These are phyloP conservation scores for Zoysia pacifica DNA, from an alignment of 176 grass and related monocot species.

Conservation along the genomic window DNA sequence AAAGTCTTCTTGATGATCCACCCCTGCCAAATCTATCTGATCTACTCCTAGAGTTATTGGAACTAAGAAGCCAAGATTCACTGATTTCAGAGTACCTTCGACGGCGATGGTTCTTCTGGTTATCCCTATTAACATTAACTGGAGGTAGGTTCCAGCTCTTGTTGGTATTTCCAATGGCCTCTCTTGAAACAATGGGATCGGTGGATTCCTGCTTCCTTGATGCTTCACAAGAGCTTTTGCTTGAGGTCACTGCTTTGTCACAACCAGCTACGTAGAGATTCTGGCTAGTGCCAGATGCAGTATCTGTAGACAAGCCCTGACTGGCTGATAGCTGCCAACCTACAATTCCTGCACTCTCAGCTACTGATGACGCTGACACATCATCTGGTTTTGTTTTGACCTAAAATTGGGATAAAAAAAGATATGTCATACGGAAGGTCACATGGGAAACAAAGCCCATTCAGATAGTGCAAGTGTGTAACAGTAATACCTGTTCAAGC, in stretches of 20 bases:
- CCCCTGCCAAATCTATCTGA: slow-evolving; percentile 47
- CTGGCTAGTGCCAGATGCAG: slow-evolving; percentile 29
- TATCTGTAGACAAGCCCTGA: slow-evolving; percentile 28
- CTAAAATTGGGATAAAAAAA: slow-evolving; percentile 13
- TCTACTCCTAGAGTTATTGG: slow-evolving; percentile 48
- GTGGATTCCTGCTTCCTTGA: slow-evolving; percentile 47
- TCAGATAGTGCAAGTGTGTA: neutral
- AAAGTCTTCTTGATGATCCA: slow-evolving; percentile 50
- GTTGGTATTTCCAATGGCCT: slow-evolving; percentile 37
- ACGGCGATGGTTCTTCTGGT: slow-evolving; percentile 40
- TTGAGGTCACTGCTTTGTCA: slow-evolving; percentile 22
- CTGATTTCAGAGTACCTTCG: slow-evolving; percentile 44
- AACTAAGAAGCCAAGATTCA: slow-evolving; percentile 60
- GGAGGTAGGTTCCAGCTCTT: slow-evolving; percentile 43
- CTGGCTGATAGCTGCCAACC: slow-evolving; percentile 36
- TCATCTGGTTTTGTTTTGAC: slow-evolving; percentile 27
- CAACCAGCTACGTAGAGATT: slow-evolving; percentile 27
- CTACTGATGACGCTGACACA: slow-evolving; percentile 3
- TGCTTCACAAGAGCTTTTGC: slow-evolving; percentile 26
- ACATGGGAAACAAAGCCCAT: slow-evolving; percentile 15
- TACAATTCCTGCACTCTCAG: slow-evolving; percentile 20
- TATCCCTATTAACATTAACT: slow-evolving; percentile 43
- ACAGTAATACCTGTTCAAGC: slow-evolving; percentile 43
- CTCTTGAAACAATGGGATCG: slow-evolving; percentile 43
- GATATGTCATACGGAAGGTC: slow-evolving; percentile 5